Evolutionary conservation across 1,284 basidiomycete species (phyloP).

Genomic region (Tilletia caries): DNA sequence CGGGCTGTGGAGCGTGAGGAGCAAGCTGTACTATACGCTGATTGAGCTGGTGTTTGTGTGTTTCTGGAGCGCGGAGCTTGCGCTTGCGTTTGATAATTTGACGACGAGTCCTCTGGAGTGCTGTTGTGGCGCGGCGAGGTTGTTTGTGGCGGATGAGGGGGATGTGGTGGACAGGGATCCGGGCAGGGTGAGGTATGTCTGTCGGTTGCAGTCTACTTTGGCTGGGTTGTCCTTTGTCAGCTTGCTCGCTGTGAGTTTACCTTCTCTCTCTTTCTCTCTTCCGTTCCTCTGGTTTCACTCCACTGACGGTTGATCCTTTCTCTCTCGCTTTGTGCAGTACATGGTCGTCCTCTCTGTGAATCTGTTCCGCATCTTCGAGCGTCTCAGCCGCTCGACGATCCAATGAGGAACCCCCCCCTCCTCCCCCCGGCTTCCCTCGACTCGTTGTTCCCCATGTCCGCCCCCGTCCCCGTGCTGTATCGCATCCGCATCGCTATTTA

Average conservation of each 20-base stretch:
- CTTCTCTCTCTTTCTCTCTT: neutral
- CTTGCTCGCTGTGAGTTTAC: constrained; percentile 41
- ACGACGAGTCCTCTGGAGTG: constrained; percentile 81
- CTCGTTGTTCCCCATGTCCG: too few species aligned
- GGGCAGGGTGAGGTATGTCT: constrained; percentile 59
- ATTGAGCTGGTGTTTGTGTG: constrained; percentile 75
- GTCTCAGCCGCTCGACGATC: constrained; percentile 8
- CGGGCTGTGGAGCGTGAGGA: constrained; percentile 69
- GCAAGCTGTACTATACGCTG: constrained; percentile 47
- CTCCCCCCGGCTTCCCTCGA: too few species aligned
- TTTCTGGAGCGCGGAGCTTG: constrained; percentile 83
- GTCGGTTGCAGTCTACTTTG: constrained; percentile 57
- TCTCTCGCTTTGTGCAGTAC: neutral
- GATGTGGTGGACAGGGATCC: constrained; percentile 45
- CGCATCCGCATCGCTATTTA: too few species aligned
- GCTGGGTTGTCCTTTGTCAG: constrained; percentile 59
- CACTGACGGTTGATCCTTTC: neutral
- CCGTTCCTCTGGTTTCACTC: neutral
- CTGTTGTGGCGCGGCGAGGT: constrained; percentile 55
- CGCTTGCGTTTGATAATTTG: constrained; percentile 83
- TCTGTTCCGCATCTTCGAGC: constrained; percentile 19
- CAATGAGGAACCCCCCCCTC: neutral
- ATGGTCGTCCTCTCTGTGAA: constrained; percentile 5
- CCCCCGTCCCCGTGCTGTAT: too few species aligned
- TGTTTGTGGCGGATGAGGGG: constrained; percentile 56